Conservation (phyloP, 2,329 filamentous ascomycete species). For the Pseudogymnoascus sp. region DNA sequence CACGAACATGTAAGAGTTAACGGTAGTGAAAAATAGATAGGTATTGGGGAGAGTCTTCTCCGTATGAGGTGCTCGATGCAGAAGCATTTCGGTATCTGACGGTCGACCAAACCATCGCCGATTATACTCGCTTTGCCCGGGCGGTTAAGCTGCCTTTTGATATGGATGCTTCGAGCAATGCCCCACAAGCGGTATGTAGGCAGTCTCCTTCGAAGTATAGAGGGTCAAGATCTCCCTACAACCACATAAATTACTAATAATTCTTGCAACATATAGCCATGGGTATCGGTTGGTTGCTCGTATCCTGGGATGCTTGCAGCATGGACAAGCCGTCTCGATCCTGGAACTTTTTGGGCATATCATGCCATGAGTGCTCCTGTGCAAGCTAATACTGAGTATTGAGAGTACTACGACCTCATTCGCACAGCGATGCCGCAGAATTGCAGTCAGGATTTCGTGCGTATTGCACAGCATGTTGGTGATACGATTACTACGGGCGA, state of each 20-base stretch:
- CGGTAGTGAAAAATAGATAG: slow-evolving; percentile 33
- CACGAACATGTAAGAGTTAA: neutral
- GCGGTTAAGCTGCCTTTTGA: slow-evolving; percentile 46
- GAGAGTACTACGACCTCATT: too few relatives aligned
- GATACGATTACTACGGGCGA: neutral
- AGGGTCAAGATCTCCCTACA: neutral
- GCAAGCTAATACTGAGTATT: too few relatives aligned
- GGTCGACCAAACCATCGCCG: slow-evolving; percentile 44
- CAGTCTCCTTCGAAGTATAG: neutral
- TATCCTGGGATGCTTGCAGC: neutral
- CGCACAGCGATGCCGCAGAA: neutral
- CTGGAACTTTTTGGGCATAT: too few relatives aligned
- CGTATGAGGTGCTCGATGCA: slow-evolving; percentile 40
- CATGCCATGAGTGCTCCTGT: too few relatives aligned
- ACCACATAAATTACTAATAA: neutral
- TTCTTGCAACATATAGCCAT: neutral
- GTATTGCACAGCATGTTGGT: neutral
- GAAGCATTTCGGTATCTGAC: slow-evolving; percentile 46
- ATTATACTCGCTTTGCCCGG: slow-evolving; percentile 46
- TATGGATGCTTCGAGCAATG: slow-evolving; percentile 36
- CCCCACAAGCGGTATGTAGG: slow-evolving; percentile 31
- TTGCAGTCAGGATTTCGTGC: neutral
- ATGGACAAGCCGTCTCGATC: too few relatives aligned
- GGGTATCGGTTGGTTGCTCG: neutral
- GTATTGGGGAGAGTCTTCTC: slow-evolving; percentile 49